phyloP scores from a whole-genome alignment of 331 rosid species.

The Cydonia oblonga region DNA sequence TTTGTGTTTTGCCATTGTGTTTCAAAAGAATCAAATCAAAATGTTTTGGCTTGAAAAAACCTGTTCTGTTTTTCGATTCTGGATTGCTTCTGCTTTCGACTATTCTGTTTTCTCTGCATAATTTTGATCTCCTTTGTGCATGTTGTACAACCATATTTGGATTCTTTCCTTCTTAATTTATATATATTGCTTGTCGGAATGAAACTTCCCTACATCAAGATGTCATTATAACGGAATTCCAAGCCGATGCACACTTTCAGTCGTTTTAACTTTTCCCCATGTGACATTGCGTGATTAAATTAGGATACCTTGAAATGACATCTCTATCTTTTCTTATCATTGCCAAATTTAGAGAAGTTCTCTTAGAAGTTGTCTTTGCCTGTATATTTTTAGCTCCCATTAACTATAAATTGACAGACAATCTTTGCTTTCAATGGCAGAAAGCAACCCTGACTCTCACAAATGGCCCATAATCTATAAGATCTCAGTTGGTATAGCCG shows the following conservation, averaged over 20 bases:
- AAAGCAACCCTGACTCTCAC: constrained; percentile 49
- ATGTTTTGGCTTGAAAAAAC: background rate
- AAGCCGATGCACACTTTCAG: background rate
- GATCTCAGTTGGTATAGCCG: constrained; percentile 62
- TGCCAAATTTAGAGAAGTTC: background rate
- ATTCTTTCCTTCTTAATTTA: background rate
- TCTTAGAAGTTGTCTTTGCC: background rate
- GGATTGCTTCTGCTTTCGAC: too few species aligned
- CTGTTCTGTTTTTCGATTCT: background rate
- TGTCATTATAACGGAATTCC: background rate
- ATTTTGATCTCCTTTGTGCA: background rate
- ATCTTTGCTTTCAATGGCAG: constrained; percentile 30
- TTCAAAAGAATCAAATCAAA: background rate
- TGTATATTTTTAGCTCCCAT: background rate
- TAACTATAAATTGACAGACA: background rate
- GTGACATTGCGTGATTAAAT: background rate
- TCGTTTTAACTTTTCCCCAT: background rate
- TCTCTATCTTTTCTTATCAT: background rate
- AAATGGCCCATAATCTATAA: constrained; percentile 52
- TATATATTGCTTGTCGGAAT: background rate
- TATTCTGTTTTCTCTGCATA: background rate
- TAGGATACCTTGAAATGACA: background rate
- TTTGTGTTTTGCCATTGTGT: too few species aligned
- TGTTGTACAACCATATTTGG: background rate
- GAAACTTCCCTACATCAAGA: background rate